Evolutionary conservation across 108 stramenopile species (phyloP), one percentile per base, ranked within the genome.

Genomic region (Conticribra guillardii): DNA sequence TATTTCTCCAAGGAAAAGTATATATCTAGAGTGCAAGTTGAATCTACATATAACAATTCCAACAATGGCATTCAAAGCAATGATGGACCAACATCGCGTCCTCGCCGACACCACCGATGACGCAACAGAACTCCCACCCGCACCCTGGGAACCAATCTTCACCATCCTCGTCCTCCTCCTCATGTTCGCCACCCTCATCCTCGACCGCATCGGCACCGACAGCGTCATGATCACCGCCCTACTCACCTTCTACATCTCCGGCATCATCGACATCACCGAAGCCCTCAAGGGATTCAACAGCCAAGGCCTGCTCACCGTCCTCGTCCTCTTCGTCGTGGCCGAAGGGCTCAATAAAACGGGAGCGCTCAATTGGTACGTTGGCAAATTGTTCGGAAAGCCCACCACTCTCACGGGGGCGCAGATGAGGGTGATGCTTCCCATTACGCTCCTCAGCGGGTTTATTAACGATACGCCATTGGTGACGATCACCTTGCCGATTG

Each of bases 401-500:
- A 82, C 64, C 19, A 76, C 87, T 3, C 63, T 71, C 19, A 79
- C 85, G 4, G 56, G 67, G 7, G 93, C 93, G 27, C 93, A 94
- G 51, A 26, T 90, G 2, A 70, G 85, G 53, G 57, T 95, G 32
- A 54, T 67, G 54, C 22, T 82, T 28, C 87, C 89, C 29, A 86
- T 91, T 61, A 76, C 77, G 0, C 44, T 85, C 44, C 81, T 90
- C 1, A 82, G 80, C 26, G 93, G 90, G 2, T 92, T 95, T 57
- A 54, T 95, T 57, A 95, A 91, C 73, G 91, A 95, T 63, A 95
- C 91, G 5, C 90, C 93, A 5, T 74, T 91, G 11, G 89, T 89
- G 2, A 88, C 83, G 16, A 88, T 95, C 33, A 90, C 91, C 89
- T 80, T 95, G 11, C 93, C 93, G 3, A 87, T 95, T 33, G 83